Conservation (phyloP, 441 rosid species). For the Populus trichocarpa region DNA sequence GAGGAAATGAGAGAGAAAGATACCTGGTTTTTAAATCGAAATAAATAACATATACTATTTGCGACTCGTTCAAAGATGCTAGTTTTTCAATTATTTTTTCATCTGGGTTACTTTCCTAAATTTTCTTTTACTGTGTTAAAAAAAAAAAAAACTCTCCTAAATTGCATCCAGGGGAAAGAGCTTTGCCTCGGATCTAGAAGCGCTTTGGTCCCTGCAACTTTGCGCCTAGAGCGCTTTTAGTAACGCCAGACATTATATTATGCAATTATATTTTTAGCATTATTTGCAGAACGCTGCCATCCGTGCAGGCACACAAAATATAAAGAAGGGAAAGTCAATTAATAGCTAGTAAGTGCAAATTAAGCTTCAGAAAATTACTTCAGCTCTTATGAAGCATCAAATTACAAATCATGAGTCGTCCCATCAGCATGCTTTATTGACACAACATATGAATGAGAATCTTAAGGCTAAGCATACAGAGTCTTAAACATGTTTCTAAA, state of each 20-base stretch:
- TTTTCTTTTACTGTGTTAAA: too few species aligned
- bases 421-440: conserved; percentile 31
- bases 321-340: neutral
- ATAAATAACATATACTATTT: too few species aligned
- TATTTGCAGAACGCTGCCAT: neutral
- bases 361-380: neutral
- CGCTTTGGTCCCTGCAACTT: neutral
- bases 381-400: conserved; percentile 16
- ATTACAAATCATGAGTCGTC: conserved; percentile 20
- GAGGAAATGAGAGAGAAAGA: too few species aligned
- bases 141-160: too few species aligned
- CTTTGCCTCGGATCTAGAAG: neutral
- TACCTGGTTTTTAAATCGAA: too few species aligned
- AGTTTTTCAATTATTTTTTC: too few species aligned
- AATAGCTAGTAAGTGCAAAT: neutral
- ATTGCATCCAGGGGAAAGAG: neutral
- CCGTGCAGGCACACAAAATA: neutral
- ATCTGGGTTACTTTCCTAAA: too few species aligned
- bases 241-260: neutral
- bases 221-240: neutral
- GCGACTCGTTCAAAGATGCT: too few species aligned
- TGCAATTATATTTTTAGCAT: neutral
- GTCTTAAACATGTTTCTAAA: conserved; percentile 18
- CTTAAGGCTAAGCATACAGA: conserved; percentile 24
- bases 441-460: conserved; percentile 30